Evolutionary conservation across 2,329 filamentous ascomycete genomes (phyloP).

Genomic region (Polytolypa hystricis): DNA sequence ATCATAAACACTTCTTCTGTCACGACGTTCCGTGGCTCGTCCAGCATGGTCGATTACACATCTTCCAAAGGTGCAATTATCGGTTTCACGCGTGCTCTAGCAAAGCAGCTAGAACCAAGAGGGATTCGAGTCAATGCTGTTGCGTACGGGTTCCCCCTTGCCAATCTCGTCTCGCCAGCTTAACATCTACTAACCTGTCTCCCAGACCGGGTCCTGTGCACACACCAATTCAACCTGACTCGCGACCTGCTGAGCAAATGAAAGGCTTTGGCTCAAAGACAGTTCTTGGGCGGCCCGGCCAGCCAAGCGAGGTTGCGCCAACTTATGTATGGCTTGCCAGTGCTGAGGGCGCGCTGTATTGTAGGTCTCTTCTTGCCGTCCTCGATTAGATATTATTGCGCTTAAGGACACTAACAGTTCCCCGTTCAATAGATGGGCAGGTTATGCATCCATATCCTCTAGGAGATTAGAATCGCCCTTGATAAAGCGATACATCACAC

Average conservation of each 20-base stretch:
- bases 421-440: slow-evolving; percentile 21
- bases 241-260: slow-evolving; percentile 25
- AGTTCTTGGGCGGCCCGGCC: slow-evolving; percentile 24
- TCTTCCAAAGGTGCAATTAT: slow-evolving; percentile 49
- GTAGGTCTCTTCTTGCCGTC: slow-evolving; percentile 15
- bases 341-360: slow-evolving; percentile 24
- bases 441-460: slow-evolving; percentile 25
- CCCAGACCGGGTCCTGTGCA: slow-evolving; percentile 25
- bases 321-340: slow-evolving; percentile 31
- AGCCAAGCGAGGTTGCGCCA: slow-evolving; percentile 31
- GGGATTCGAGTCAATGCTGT: slow-evolving; percentile 46
- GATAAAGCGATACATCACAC: too few relatives aligned
- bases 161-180: neutral
- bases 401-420: neutral
- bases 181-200: neutral
- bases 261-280: slow-evolving; percentile 20
- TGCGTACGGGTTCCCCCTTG: slow-evolving; percentile 20
- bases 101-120: slow-evolving; percentile 43
- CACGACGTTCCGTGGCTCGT: slow-evolving; percentile 44
- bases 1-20: slow-evolving; percentile 49
- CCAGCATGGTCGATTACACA: slow-evolving; percentile 43
- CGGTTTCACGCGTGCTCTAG: slow-evolving; percentile 44
- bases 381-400: neutral
- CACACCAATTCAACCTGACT: slow-evolving; percentile 26
- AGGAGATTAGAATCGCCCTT: slow-evolving; percentile 23